Evolutionary conservation across 192 early-diverging fungal species (phyloP), one percentile per base, ranked within the genome.

Genomic region (Rhizoclosmatium globosum): DNA sequence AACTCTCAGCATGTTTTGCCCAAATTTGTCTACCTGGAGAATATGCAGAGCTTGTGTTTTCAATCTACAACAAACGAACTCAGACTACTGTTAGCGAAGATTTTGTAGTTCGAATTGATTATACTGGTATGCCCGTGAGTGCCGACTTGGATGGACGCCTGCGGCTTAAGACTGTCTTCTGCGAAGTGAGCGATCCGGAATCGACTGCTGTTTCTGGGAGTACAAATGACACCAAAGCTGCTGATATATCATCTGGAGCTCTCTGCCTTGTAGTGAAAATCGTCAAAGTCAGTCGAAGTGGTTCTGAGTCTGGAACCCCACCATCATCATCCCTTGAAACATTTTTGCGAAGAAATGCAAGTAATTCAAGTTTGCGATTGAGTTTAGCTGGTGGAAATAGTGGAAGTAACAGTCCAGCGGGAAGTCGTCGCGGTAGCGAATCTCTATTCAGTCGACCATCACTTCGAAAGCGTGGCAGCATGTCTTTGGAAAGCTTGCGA

Each of bases 261-360:
- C 60, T 92, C 6, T 91, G 84, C 58, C 82, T 93, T n/a, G 83
- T 91, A 2, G 92, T 91, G 73, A 76, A 88, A 44, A 82, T 93
- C n/a, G 79, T 92, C 7, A 81, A 91, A 11, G 78, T 91, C 38
- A 92, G 92, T 3, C 82, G 83, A n/a, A 31, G 31, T 31, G 31
- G 31, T 31, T 31, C 31, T 31, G 31, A 31, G 31, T 31, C 31
- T 31, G 31, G 31, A 31, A 31, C 31, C 31, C 31, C 31, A 31
- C 31, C 31, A 31, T 31, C 31, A 31, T 31, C 31, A 31, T 31
- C 31, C 31, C 31, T 31, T 31, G 31, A 31, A 31, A 31, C 31
- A 31, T 31, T 31, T 31, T 31, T 31, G 31, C 31, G 31, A 31
- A 31, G 31, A 31, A 31, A 31, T 31, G 31, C 31, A 31, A 90